Evolutionary conservation across 2,329 filamentous ascomycete genomes (phyloP).

Genomic region (Hymenoscyphus fructigenus): DNA sequence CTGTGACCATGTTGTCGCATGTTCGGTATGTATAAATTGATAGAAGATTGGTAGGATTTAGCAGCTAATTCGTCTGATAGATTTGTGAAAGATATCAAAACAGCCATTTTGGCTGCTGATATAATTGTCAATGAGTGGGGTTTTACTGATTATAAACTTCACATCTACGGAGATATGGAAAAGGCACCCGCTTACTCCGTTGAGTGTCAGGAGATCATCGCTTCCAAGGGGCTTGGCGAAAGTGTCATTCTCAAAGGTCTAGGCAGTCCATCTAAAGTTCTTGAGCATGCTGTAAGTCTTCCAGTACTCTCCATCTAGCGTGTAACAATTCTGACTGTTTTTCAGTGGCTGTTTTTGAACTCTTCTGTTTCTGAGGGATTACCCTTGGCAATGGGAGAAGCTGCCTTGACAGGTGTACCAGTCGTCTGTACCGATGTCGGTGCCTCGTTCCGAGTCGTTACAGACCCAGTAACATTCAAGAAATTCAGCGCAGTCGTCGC

Average conservation of each 20-base stretch:
- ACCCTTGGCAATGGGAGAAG: slow-evolving; percentile 54
- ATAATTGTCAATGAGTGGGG: slow-evolving; percentile 65
- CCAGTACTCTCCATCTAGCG: background rate
- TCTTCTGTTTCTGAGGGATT: slow-evolving; percentile 56
- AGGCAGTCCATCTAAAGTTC: slow-evolving; percentile 31
- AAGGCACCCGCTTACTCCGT: slow-evolving; percentile 60
- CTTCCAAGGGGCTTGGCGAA: slow-evolving; percentile 30
- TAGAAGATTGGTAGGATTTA: background rate
- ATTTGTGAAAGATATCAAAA: slow-evolving; percentile 60
- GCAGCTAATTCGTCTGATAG: slow-evolving; percentile 36
- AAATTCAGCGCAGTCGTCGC: slow-evolving; percentile 62
- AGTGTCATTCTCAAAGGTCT: slow-evolving; percentile 36
- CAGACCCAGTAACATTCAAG: slow-evolving; percentile 48
- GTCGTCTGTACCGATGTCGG: slow-evolving; percentile 58
- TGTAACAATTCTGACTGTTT: background rate
- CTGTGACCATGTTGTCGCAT: slow-evolving; percentile 65
- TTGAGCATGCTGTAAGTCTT: slow-evolving; percentile 29
- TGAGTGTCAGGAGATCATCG: slow-evolving; percentile 49
- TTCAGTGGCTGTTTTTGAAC: slow-evolving; percentile 52
- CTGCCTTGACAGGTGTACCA: slow-evolving; percentile 53
- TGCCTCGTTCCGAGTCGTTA: slow-evolving; percentile 53
- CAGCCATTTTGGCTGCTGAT: slow-evolving; percentile 60
- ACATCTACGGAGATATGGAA: slow-evolving; percentile 63
- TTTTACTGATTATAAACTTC: slow-evolving; percentile 60
- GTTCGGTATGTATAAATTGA: slow-evolving; percentile 41